phyloP scores from a whole-genome alignment of 176 grass and related monocot genomes.

The Pontederia crassipes region DNA sequence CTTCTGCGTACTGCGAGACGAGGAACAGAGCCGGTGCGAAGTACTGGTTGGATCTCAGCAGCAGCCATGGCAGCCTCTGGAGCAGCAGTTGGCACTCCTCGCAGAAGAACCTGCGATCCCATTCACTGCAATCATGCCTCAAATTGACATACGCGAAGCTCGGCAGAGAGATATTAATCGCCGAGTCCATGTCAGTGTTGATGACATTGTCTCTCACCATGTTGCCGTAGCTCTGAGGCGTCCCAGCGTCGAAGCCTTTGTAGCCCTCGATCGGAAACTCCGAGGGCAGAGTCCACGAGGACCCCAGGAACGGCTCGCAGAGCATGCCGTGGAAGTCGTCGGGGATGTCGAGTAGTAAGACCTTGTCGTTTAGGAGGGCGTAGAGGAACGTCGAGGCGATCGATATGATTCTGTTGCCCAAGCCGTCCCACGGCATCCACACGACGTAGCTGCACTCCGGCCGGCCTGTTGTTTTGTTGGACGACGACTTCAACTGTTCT shows the following conservation, averaged over 20 bases:
- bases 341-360: too few species aligned
- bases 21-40: conserved; percentile 34
- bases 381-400: neutral
- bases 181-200: conserved; percentile 1
- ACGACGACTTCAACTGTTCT: too few species aligned
- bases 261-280: conserved; percentile 6
- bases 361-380: too few species aligned
- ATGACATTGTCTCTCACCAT: conserved; percentile 16
- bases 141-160: conserved; percentile 35
- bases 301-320: too few species aligned
- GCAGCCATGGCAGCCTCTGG: conserved; percentile 37
- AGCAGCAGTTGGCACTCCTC: conserved; percentile 36
- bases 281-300: neutral
- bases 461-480: too few species aligned
- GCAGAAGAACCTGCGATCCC: conserved; percentile 34
- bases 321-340: too few species aligned
- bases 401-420: neutral
- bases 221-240: neutral
- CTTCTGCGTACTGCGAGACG: conserved; percentile 22
- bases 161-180: conserved; percentile 18
- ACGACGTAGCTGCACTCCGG: neutral
- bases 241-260: neutral
- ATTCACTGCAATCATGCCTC: neutral
- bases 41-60: conserved; percentile 38
- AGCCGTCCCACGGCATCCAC: neutral